phyloP scores from a whole-genome alignment of 352 stramenopile genomes.

The Pythium guiyangense region DNA sequence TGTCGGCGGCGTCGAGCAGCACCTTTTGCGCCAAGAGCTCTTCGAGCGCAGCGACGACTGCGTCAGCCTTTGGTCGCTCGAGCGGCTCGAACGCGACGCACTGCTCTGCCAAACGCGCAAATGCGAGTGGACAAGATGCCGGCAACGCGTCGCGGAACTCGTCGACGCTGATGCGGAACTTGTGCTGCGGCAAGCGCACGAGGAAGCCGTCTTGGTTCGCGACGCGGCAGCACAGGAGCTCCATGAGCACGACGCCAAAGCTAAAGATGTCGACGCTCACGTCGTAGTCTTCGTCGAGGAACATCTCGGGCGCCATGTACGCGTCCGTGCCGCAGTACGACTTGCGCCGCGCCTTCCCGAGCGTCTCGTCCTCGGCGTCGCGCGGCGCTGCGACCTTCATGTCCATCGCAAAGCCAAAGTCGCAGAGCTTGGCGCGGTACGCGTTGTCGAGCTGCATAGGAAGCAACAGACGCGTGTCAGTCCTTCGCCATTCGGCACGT shows the following conservation, averaged over 20 bases:
- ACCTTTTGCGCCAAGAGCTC: conserved; percentile 30
- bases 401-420: conserved; percentile 83
- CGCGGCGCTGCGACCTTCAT: conserved; percentile 23
- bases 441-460: conserved; percentile 45
- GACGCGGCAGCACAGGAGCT: conserved; percentile 77
- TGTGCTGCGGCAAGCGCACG: conserved; percentile 76
- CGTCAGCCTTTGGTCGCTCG: conserved; percentile 47
- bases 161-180: conserved; percentile 56
- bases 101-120: conserved; percentile 59
- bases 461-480: background rate
- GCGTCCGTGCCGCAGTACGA: conserved; percentile 86
- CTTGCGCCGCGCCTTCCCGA: conserved; percentile 50
- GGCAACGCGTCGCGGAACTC: conserved; percentile 73
- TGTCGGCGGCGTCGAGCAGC: conserved; percentile 5
- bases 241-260: conserved; percentile 85
- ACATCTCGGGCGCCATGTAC: conserved; percentile 85
- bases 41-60: conserved; percentile 41
- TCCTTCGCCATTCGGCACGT: too few species aligned
- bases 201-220: conserved; percentile 78
- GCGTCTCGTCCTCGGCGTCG: conserved; percentile 19
- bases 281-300: conserved; percentile 82
- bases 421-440: conserved; percentile 71
- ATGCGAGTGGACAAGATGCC: conserved; percentile 41
- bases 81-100: conserved; percentile 76
- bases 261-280: conserved; percentile 84